phyloP scores from a whole-genome alignment of 768 basidiomycete genomes.

The Collybia sp. region DNA sequence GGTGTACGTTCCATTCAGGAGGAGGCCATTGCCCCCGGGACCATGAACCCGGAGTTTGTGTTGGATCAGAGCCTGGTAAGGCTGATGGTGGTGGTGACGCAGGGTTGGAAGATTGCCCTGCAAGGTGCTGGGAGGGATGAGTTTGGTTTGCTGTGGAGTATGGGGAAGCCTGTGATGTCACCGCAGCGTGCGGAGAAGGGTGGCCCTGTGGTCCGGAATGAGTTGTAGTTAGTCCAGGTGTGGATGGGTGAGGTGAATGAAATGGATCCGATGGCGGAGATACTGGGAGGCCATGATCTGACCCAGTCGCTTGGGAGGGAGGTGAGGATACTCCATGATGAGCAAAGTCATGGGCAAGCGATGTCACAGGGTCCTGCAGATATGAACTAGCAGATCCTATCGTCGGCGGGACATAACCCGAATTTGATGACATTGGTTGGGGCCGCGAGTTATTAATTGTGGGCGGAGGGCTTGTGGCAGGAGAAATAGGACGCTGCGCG shows the following conservation, averaged over 20 bases:
- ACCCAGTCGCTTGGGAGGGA: slow-evolving; percentile 2
- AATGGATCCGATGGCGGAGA: slow-evolving; percentile 31
- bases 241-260: slow-evolving; percentile 27
- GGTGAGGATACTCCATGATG: slow-evolving; percentile 27
- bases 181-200: slow-evolving; percentile 1
- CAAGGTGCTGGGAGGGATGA: background rate
- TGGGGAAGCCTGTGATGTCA: background rate
- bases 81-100: background rate
- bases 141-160: slow-evolving; percentile 1
- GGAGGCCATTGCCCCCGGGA: slow-evolving; percentile 37
- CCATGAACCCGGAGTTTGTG: slow-evolving; percentile 13
- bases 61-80: no score
- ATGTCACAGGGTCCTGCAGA: slow-evolving; percentile 20
- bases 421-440: slow-evolving; percentile 4
- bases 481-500: slow-evolving; percentile 1
- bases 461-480: slow-evolving; percentile 9
- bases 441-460: slow-evolving; percentile 11
- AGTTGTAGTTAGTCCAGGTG: slow-evolving; percentile 5
- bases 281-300: slow-evolving; percentile 4
- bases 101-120: background rate
- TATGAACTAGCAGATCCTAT: background rate
- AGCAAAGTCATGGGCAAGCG: slow-evolving; percentile 33
- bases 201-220: slow-evolving; percentile 5
- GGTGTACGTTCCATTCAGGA: slow-evolving; percentile 31
- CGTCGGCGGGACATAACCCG: slow-evolving; percentile 5